Evolutionary conservation across 257 asterid genomes (phyloP), one percentile per base, ranked within the genome.

Genomic region (Craterostigma plantagineum): DNA sequence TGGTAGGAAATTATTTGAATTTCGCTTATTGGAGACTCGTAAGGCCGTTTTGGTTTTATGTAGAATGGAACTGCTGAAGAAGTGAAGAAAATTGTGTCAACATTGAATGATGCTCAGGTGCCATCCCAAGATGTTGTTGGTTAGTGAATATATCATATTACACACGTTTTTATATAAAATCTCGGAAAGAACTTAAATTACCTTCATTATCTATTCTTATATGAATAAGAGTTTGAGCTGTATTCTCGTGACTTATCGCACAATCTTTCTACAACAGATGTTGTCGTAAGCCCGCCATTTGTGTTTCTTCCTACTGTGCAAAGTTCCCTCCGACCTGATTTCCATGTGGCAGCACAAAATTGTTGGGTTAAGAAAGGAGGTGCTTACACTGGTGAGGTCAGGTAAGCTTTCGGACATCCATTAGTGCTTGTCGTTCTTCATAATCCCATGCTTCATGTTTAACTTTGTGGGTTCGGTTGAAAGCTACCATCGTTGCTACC

Each of bases 341-440:
- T 83, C 76, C 81, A 70, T 38, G 87, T 83, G 35, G 99, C 99
- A 14, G 95, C 99, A 45, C 99, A 90, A 65, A 90, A 90, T 46
- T 90, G 95, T 48, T 83, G 99, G 99, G 84, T 90, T 34, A 90
- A 71, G 87, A 83, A 90, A 54, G 95, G 99, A 1, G 99, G 99
- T 61, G 99, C 99, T 62, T 90, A 58, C 71, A 90, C 95, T 0
- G 99, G 99, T 40, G 98, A 90, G 63, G 56, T 90, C 63, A 83
- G 99, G 95, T 77, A 69, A 10, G 73, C 42, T 8, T 3, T 10
- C 15, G 10, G n/a, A n/a, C n/a, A n/a, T n/a, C n/a, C n/a, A n/a
- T n/a, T n/a, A n/a, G n/a, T n/a, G n/a, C n/a, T n/a, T n/a, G n/a
- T n/a, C n/a, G n/a, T 41, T 10, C 15, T 11, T 36, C 8, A 16